A percentile compares a stretch with the other conserved stretches of the same genome.
Conservation (phyloP, 2,329 filamentous ascomycete genomes). For the Phaeosphaeria sp. region DNA sequence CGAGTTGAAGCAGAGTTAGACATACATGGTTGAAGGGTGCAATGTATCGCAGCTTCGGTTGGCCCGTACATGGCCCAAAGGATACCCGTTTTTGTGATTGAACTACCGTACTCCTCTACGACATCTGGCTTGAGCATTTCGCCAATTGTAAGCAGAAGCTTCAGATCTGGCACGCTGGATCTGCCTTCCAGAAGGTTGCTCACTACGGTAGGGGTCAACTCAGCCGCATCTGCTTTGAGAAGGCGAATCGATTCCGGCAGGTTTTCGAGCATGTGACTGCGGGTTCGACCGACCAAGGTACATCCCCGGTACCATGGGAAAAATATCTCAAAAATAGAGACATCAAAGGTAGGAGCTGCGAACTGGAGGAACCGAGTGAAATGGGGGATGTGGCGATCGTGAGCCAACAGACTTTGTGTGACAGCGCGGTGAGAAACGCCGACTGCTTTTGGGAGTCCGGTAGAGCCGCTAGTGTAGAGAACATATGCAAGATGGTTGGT, state of each 20-base stretch:
- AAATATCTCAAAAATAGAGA: constrained; percentile 94
- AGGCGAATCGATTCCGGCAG: constrained; percentile 70
- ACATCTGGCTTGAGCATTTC: constrained; percentile 87
- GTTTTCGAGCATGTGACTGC: constrained; percentile 75
- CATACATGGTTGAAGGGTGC: constrained; percentile 74
- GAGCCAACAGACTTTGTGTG: constrained; percentile 82
- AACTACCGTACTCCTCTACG: constrained; percentile 77
- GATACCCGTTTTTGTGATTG: constrained; percentile 62
- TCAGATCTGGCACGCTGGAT: constrained; percentile 69
- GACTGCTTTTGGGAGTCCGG: constrained; percentile 88
- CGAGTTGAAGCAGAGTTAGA: constrained; percentile 62
- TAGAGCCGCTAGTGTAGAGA: constrained; percentile 93
- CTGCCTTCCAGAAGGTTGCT: constrained; percentile 76
- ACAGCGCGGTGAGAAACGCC: constrained; percentile 79
- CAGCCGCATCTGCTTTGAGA: constrained; percentile 79
- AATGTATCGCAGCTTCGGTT: constrained; percentile 91
- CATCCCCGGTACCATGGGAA: constrained; percentile 78
- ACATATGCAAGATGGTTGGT: constrained; percentile 73
- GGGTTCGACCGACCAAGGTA: constrained; percentile 75
- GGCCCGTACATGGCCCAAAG: constrained; percentile 95
- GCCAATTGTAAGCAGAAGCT: constrained; percentile 82
- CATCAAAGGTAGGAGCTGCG: constrained; percentile 90
- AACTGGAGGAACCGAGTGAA: constrained; percentile 89
- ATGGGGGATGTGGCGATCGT: constrained; percentile 75
- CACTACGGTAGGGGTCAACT: constrained; percentile 87